Percentiles rank a stretch among this genome's conserved stretches.
These are phyloP conservation scores for Crithidia bombi DNA, from an alignment of 208 protist genomes.

Conservation along the genomic window DNA sequence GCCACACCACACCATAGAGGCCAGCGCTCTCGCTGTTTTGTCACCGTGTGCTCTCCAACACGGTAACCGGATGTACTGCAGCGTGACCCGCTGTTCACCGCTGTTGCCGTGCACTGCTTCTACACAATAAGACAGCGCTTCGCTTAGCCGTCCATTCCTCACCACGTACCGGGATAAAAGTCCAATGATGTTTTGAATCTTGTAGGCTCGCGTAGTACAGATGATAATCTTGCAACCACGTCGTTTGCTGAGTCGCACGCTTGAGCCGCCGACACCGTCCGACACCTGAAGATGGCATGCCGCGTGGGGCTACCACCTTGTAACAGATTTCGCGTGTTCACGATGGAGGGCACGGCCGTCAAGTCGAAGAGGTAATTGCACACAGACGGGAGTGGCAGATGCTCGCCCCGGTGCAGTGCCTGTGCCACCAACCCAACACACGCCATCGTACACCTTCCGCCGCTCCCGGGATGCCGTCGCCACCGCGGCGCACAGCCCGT, in stretches of 20 bases:
- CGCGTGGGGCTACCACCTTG: constrained; percentile 4
- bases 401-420: constrained; percentile 18
- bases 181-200: not conserved
- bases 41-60: not conserved
- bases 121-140: not conserved
- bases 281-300: not conserved
- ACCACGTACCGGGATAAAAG: not conserved
- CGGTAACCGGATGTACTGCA: not conserved
- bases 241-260: constrained; percentile 1
- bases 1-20: not conserved
- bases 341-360: constrained; percentile 2
- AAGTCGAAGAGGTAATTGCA: constrained; percentile 51
- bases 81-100: not conserved
- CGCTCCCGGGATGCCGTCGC: constrained; percentile 56
- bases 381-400: constrained; percentile 21
- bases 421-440: constrained; percentile 59
- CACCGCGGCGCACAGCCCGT: constrained; percentile 50
- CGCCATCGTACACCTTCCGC: constrained; percentile 42
- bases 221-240: constrained; percentile 42
- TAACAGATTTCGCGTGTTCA: constrained; percentile 16
- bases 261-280: constrained; percentile 10
- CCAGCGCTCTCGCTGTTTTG: constrained; percentile 17
- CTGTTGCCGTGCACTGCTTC: too few species aligned
- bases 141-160: not conserved
- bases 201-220: not conserved